These are phyloP conservation scores for slime mould (Dictyostelium discoideum) DNA, from an alignment of 78 protist species.

Conservation along the genomic window DNA sequence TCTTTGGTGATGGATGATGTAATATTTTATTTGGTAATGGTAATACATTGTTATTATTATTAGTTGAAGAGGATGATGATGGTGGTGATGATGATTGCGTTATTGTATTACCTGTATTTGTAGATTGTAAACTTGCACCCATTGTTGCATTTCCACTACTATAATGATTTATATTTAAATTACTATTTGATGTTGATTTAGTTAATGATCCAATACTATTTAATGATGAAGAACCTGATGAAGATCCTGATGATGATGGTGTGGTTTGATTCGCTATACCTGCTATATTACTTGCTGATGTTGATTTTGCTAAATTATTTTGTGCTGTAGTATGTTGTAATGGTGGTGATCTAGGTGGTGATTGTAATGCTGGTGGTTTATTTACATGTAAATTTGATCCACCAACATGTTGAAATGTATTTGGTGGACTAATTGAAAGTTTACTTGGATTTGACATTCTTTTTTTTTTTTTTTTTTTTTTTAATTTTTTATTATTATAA, in stretches of 20 bases:
- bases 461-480: neutral
- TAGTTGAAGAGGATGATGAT: neutral
- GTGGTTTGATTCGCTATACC: neutral
- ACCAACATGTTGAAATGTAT: neutral
- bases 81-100: neutral
- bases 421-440: neutral
- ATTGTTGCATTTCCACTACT: neutral
- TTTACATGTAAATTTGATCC: neutral
- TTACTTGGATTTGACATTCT: neutral
- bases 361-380: conserved; percentile 8
- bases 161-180: neutral
- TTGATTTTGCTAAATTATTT: neutral
- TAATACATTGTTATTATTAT: neutral
- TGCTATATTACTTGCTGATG: neutral
- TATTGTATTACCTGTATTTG: neutral
- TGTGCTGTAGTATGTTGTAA: neutral
- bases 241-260: neutral
- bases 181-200: neutral
- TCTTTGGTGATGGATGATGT: conserved; percentile 29
- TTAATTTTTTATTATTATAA: too few species aligned
- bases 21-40: neutral
- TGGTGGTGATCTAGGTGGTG: neutral
- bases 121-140: neutral
- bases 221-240: neutral
- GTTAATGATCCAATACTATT: neutral